These are phyloP conservation scores for Theileria sp. DNA, from an alignment of 169 alveolate species.

Conservation along the genomic window DNA sequence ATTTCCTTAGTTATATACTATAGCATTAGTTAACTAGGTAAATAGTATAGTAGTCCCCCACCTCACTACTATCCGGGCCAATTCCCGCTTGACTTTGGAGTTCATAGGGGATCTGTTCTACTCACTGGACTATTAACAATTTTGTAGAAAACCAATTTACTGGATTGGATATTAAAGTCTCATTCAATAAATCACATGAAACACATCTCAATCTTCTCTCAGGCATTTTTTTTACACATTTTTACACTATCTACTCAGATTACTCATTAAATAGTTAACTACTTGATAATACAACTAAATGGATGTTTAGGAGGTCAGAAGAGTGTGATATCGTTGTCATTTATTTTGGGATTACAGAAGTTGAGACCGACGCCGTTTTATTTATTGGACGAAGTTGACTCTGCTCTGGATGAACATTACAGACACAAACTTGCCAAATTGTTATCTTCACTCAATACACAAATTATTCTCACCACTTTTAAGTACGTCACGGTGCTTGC, in stretches of 20 bases:
- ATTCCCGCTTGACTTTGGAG: no score
- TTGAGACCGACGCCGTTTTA: slow-evolving; percentile 74
- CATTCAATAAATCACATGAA: slow-evolving; percentile 33
- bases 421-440: slow-evolving; percentile 47
- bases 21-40: no score
- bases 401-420: slow-evolving; percentile 74
- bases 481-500: slow-evolving; percentile 30
- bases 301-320: slow-evolving; percentile 69
- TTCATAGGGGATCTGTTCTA: no score
- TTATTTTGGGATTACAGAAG: slow-evolving; percentile 67
- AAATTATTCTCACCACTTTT: slow-evolving; percentile 53
- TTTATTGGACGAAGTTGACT: slow-evolving; percentile 73
- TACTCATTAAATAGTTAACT: not conserved
- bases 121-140: no score
- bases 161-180: slow-evolving; percentile 59
- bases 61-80: no score
- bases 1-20: no score
- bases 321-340: slow-evolving; percentile 74
- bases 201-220: slow-evolving; percentile 46
- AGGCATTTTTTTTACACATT: no score
- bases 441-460: slow-evolving; percentile 43
- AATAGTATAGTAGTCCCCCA: no score
- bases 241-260: no score
- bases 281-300: not conserved
- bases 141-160: no score